These are phyloP conservation scores for Metroxylon sagu DNA, from an alignment of 176 grass and related monocot genomes.

Conservation along the genomic window DNA sequence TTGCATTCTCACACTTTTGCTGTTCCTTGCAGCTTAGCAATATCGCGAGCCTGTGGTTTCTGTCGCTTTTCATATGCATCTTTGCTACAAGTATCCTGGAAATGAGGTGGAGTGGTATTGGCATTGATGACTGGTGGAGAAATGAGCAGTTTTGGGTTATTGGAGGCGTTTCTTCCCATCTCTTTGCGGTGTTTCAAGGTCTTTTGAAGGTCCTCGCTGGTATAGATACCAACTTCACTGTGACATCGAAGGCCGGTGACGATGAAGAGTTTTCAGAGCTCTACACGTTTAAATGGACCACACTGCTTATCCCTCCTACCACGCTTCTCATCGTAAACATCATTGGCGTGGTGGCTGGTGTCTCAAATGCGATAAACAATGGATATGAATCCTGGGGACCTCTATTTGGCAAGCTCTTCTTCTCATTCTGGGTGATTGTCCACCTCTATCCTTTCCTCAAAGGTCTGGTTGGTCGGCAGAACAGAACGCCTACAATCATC, in stretches of 20 bases:
- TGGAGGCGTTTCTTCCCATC: conserved; percentile 53
- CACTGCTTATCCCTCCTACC: conserved; percentile 47
- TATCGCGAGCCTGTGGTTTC: conserved; percentile 56
- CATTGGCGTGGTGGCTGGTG: conserved; percentile 51
- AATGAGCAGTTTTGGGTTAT: conserved; percentile 79
- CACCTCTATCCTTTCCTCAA: conserved; percentile 74
- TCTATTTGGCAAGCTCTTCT: conserved; percentile 67
- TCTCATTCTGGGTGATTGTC: conserved; percentile 69
- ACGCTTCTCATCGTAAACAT: conserved; percentile 52
- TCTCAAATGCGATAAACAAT: conserved; percentile 65
- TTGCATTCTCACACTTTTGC: not conserved
- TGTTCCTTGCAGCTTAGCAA: conserved; percentile 46
- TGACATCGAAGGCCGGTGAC: conserved; percentile 56
- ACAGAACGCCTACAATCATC: conserved; percentile 62
- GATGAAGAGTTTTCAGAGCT: conserved; percentile 62
- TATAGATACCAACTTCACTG: conserved; percentile 65
- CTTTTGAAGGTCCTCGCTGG: conserved; percentile 61
- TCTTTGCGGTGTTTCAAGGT: conserved; percentile 61
- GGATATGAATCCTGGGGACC: conserved; percentile 66
- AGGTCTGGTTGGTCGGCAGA: conserved; percentile 59
- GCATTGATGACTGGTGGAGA: conserved; percentile 66
- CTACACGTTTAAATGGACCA: conserved; percentile 71
- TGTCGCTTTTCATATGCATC: conserved; percentile 73
- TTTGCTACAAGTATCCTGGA: conserved; percentile 53
- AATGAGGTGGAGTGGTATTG: conserved; percentile 77